Conservation (phyloP, 768 basidiomycete genomes). For the Boletus subparvulus region DNA sequence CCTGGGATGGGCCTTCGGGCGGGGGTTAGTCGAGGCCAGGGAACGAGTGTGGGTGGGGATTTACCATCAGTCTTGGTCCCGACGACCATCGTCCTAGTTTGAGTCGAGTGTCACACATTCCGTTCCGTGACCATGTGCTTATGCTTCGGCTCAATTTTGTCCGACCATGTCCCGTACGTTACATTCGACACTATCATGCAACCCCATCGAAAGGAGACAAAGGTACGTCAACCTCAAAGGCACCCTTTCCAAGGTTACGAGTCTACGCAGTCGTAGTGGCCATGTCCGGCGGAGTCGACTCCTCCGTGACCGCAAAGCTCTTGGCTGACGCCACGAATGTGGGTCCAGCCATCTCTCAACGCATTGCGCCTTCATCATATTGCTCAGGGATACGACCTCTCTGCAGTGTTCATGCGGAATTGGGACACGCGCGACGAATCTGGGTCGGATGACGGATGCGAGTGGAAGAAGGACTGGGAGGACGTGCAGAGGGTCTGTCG, state of each 20-base stretch:
- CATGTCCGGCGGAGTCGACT: slow-evolving; percentile 97
- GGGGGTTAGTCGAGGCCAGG: not conserved
- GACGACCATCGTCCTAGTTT: slow-evolving; percentile 37
- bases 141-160: slow-evolving; percentile 13
- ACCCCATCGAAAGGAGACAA: slow-evolving; percentile 30
- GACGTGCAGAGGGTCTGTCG: slow-evolving; percentile 83
- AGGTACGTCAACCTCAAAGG: slow-evolving; percentile 6
- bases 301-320: slow-evolving; percentile 81
- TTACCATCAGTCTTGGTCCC: slow-evolving; percentile 41
- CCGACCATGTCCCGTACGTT: slow-evolving; percentile 8
- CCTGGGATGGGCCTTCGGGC: slow-evolving; percentile 71
- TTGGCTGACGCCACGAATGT: slow-evolving; percentile 59
- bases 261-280: slow-evolving; percentile 70
- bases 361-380: not conserved
- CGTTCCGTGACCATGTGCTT: slow-evolving; percentile 6
- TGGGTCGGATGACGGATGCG: slow-evolving; percentile 78
- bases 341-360: slow-evolving; percentile 4
- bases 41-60: not conserved
- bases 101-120: slow-evolving; percentile 1
- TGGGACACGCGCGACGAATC: slow-evolving; percentile 89
- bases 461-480: slow-evolving; percentile 95
- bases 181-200: slow-evolving; percentile 18
- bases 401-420: slow-evolving; percentile 93
- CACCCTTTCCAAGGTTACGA: not conserved
- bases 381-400: slow-evolving; percentile 72